Conservation (phyloP, 73 alveolate genomes). For the Tetrahymena elliotti region DNA sequence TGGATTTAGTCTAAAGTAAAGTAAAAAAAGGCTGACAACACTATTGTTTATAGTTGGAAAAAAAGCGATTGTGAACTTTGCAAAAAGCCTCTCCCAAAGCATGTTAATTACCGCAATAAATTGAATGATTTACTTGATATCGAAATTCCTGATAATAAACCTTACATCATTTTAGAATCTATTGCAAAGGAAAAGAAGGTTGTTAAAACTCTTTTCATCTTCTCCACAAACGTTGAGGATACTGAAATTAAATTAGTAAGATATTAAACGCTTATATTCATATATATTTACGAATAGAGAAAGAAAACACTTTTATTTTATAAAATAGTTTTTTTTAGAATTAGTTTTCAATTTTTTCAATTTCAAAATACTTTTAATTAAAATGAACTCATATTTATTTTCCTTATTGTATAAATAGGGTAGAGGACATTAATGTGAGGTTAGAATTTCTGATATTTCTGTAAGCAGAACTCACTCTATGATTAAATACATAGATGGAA, state of each 20-base stretch:
- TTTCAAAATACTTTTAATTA: no score
- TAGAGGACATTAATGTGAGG: slow-evolving; percentile 72
- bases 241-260: neutral
- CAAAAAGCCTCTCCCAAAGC: slow-evolving; percentile 68
- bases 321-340: no score
- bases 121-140: slow-evolving; percentile 53
- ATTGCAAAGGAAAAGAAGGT: slow-evolving; percentile 56
- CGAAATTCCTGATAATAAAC: slow-evolving; percentile 56
- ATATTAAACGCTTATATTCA: neutral
- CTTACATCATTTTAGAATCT: slow-evolving; percentile 58
- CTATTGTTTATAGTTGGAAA: slow-evolving; percentile 50
- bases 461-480: slow-evolving; percentile 62
- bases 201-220: slow-evolving; percentile 54
- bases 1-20: slow-evolving; percentile 60
- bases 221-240: slow-evolving; percentile 43
- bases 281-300: no score
- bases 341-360: no score
- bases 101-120: slow-evolving; percentile 42
- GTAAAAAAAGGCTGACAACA: slow-evolving; percentile 22
- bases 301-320: no score
- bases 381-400: neutral
- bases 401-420: slow-evolving; percentile 34
- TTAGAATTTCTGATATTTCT: slow-evolving; percentile 61
- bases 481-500: slow-evolving; percentile 31
- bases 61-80: slow-evolving; percentile 72